phyloP scores from a whole-genome alignment of 192 early-diverging fungal genomes.

The Helicostylum pulchrum region DNA sequence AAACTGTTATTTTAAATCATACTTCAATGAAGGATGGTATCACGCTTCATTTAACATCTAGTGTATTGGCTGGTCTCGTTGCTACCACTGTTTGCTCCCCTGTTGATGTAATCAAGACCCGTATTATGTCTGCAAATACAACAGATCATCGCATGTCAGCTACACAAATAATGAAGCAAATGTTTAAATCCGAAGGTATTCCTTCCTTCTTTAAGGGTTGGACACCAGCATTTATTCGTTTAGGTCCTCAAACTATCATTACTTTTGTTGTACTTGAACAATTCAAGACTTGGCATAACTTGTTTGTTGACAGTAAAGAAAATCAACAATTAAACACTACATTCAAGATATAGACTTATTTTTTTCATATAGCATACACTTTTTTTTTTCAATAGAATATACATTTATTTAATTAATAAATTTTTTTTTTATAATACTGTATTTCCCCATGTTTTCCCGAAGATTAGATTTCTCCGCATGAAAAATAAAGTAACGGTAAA shows the following conservation, averaged over 20 bases:
- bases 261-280: slow-evolving; percentile 81
- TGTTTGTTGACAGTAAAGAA: no score
- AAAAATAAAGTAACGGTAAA: no score
- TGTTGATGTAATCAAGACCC: slow-evolving; percentile 78
- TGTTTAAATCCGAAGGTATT: slow-evolving; percentile 53
- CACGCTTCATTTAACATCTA: slow-evolving; percentile 62
- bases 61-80: slow-evolving; percentile 68
- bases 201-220: slow-evolving; percentile 78
- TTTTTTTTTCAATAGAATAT: no score
- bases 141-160: slow-evolving; percentile 10
- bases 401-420: no score
- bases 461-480: no score
- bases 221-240: slow-evolving; percentile 73
- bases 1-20: slow-evolving; percentile 59
- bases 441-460: no score
- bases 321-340: no score
- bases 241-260: slow-evolving; percentile 80
- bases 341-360: no score
- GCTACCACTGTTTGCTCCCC: slow-evolving; percentile 75
- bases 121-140: slow-evolving; percentile 68
- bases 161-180: slow-evolving; percentile 50
- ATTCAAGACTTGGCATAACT: slow-evolving; percentile 38
- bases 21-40: slow-evolving; percentile 61
- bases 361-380: no score
- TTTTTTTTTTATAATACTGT: no score